phyloP scores from a whole-genome alignment of 345 rosid species.

The Salix koriyanagi region DNA sequence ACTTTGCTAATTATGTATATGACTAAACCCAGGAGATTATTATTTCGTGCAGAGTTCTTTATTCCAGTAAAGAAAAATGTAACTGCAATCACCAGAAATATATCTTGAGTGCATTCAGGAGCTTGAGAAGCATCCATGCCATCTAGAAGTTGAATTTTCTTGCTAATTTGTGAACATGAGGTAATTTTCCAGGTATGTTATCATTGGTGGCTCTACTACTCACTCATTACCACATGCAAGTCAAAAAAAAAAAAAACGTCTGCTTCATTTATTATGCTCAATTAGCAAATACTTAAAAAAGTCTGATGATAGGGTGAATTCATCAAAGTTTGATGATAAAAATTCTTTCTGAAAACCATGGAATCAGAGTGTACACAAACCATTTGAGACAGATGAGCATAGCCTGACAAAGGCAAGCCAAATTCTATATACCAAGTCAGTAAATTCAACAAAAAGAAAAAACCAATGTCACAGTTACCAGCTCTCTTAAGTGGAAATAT shows the following conservation, averaged over 20 bases:
- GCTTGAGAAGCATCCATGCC: background rate
- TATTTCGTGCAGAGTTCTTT: background rate
- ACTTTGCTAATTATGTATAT: background rate
- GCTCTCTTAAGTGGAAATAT: background rate
- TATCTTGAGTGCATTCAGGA: background rate
- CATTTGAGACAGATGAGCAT: background rate
- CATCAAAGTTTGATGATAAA: background rate
- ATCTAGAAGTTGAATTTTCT: background rate
- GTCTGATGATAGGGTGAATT: background rate
- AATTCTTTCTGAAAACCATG: background rate
- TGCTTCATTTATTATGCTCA: background rate
- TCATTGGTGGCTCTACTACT: background rate
- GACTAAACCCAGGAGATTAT: background rate
- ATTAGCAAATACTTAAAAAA: background rate
- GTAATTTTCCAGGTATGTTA: background rate
- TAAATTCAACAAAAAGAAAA: background rate
- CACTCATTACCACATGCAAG: background rate
- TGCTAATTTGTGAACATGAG: background rate
- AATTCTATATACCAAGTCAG: background rate
- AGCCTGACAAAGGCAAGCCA: background rate
- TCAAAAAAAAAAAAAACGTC: too few relatives aligned
- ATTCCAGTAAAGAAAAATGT: background rate
- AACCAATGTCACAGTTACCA: background rate
- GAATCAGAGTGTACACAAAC: background rate
- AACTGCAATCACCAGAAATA: background rate